Evolutionary conservation across 225 moss, liverwort and hornwort genomes (phyloP).

Genomic region (Lunularia cruciata): DNA sequence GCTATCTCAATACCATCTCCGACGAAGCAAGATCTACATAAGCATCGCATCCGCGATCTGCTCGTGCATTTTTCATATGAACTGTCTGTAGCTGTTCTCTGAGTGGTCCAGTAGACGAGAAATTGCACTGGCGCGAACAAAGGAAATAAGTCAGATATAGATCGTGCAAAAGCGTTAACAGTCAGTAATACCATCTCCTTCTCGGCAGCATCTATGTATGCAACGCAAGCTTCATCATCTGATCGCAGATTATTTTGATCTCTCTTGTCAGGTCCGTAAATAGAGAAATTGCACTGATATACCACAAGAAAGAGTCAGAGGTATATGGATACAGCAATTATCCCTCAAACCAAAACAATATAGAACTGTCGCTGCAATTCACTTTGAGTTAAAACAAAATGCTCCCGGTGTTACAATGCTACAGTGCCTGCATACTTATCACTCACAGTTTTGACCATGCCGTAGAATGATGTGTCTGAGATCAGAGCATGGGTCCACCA

Average conservation of each 20-base stretch:
- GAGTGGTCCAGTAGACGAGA: constrained; percentile 66
- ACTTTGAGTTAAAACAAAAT: no score
- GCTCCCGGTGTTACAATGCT: no score
- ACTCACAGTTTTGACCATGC: constrained; percentile 60
- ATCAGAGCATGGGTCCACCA: constrained; percentile 96
- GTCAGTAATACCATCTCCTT: constrained; percentile 47
- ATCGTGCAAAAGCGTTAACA: constrained; percentile 6
- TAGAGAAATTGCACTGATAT: constrained; percentile 72
- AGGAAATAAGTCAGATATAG: constrained; percentile 20
- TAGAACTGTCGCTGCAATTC: no score
- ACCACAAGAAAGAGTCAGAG: constrained; percentile 20
- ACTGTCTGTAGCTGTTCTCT: constrained; percentile 17
- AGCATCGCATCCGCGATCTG: constrained; percentile 51
- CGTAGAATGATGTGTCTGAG: constrained; percentile 72
- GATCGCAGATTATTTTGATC: background rate
- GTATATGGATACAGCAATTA: background rate
- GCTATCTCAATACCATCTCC: constrained; percentile 56
- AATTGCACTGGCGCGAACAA: constrained; percentile 63
- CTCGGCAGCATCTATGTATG: constrained; percentile 49
- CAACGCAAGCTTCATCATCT: constrained; percentile 47
- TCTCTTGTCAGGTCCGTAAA: constrained; percentile 38
- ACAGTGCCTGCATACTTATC: background rate
- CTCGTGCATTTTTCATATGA: background rate
- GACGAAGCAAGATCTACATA: constrained; percentile 45
- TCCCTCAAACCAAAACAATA: background rate